These are phyloP conservation scores for Coffea humblotiana DNA, from an alignment of 305 asterid species.

Conservation along the genomic window DNA sequence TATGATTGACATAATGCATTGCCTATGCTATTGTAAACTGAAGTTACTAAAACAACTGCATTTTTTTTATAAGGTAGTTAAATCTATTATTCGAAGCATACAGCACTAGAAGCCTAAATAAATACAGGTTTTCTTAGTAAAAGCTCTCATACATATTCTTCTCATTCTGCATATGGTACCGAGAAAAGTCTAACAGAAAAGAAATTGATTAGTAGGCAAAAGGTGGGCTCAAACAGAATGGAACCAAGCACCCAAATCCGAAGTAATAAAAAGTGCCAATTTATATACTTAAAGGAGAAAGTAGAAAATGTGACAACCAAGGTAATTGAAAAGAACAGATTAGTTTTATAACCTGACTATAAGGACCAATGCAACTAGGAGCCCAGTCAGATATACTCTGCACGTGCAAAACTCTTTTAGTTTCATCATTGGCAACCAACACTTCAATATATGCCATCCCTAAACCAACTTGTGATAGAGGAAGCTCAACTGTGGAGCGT, in stretches of 20 bases:
- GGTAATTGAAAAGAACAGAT: neutral
- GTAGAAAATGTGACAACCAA: neutral
- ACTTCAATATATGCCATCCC: conserved; percentile 89
- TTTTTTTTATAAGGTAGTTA: too few species aligned
- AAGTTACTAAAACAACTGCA: too few species aligned
- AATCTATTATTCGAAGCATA: too few species aligned
- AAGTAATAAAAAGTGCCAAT: neutral
- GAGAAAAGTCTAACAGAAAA: neutral
- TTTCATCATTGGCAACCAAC: conserved; percentile 64
- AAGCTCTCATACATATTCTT: too few species aligned
- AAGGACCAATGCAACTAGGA: conserved; percentile 98
- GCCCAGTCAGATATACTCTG: conserved; percentile 99
- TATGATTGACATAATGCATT: too few species aligned
- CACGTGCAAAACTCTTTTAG: conserved; percentile 85
- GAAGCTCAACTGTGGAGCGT: conserved; percentile 90
- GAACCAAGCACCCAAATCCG: neutral
- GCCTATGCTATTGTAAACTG: too few species aligned
- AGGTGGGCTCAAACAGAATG: neutral
- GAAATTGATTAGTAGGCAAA: neutral
- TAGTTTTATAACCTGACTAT: conserved; percentile 75
- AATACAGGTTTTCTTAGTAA: too few species aligned
- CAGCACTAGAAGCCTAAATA: too few species aligned
- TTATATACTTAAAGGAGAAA: neutral
- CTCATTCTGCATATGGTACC: too few species aligned
- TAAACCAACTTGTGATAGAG: conserved; percentile 72